Percentiles rank a stretch among this genome's conserved stretches.
Conservation (phyloP, 768 basidiomycete genomes). For the Scleroderma citrinum region DNA sequence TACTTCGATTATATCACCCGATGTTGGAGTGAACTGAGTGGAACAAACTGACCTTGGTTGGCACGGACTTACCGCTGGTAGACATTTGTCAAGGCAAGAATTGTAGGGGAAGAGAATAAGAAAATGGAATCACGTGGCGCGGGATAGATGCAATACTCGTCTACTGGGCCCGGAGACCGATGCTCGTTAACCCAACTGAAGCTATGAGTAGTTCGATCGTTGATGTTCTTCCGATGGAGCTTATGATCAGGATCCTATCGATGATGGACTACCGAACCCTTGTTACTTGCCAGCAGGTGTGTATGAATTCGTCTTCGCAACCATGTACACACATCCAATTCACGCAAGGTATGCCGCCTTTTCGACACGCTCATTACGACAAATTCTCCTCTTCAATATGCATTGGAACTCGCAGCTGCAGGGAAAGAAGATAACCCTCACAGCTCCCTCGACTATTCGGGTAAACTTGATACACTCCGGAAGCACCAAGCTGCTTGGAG, state of each 20-base stretch:
- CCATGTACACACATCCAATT: background rate
- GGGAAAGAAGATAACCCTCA: conserved; percentile 37
- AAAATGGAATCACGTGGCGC: background rate
- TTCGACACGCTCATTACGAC: conserved; percentile 23
- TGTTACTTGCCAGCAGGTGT: conserved; percentile 24
- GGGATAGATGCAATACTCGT: background rate
- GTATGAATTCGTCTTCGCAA: background rate
- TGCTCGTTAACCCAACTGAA: background rate
- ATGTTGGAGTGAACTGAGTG: background rate
- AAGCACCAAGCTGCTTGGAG: conserved; percentile 37
- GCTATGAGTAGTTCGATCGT: conserved; percentile 6
- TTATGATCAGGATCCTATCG: conserved; percentile 17
- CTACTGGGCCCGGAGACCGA: background rate
- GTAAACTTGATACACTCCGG: conserved; percentile 35
- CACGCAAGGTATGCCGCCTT: conserved; percentile 29
- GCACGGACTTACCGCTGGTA: conserved; percentile 14
- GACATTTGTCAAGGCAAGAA: conserved; percentile 17
- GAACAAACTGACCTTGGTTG: conserved; percentile 28
- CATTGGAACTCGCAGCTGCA: conserved; percentile 40
- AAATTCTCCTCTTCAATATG: conserved; percentile 34
- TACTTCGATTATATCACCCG: background rate
- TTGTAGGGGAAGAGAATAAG: background rate
- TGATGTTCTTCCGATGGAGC: conserved; percentile 19
- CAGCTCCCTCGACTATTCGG: conserved; percentile 20
- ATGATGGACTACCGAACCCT: conserved; percentile 19